Conservation (phyloP, 164 flowering plant species). For the Sextonia rubra region DNA sequence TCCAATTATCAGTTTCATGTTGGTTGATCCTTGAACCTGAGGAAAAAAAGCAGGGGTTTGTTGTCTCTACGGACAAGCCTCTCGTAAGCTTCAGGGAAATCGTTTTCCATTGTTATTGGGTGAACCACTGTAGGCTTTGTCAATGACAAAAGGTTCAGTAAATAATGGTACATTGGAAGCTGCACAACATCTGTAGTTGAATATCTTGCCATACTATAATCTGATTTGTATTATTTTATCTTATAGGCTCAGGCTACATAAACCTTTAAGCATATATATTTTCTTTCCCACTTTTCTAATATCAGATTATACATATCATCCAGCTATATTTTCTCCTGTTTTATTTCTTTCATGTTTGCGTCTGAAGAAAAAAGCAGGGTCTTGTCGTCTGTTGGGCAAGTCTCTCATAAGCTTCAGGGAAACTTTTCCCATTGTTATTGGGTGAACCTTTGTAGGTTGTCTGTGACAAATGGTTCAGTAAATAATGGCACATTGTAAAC, state of each 20-base stretch:
- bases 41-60: constrained; percentile 9
- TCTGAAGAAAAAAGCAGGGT: constrained; percentile 23
- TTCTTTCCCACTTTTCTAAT: neutral
- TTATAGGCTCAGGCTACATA: neutral
- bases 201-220: too few relatives aligned
- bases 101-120: constrained; percentile 20
- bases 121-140: constrained; percentile 16
- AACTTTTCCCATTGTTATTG: constrained; percentile 18
- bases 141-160: constrained; percentile 18
- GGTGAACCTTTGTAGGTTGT: constrained; percentile 22
- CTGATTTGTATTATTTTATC: too few relatives aligned
- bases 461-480: constrained; percentile 18
- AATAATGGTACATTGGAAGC: constrained; percentile 18
- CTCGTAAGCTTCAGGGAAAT: constrained; percentile 11
- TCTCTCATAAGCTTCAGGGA: constrained; percentile 12
- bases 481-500: constrained; percentile 19
- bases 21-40: neutral
- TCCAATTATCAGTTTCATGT: neutral
- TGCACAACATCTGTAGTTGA: too few relatives aligned
- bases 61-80: constrained; percentile 12
- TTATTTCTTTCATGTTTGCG: neutral
- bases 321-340: neutral
- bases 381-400: neutral
- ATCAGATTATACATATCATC: too few relatives aligned
- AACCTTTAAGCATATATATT: neutral